Evolutionary conservation across 129 eudicot species (phyloP), one percentile per base, ranked within the genome.

Genomic region (Helianthus tuberosus): DNA sequence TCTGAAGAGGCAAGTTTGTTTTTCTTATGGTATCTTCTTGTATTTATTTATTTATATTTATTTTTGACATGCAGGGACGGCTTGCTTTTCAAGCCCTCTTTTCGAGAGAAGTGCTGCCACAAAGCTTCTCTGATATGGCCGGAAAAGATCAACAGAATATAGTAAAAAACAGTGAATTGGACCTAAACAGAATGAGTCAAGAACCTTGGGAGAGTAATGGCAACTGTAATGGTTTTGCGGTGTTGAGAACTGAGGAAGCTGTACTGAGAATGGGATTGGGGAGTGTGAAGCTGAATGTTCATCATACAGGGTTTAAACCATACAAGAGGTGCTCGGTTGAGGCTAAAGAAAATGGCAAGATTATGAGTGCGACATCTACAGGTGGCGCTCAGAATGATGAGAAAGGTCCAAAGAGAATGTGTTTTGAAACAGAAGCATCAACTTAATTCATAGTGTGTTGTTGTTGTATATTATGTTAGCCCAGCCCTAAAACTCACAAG

Each of bases 291-390:
- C 76, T 84, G 16, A 83, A 78, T 79, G 69, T 81, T 16, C 80
- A 83, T 17, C 87, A 85, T 73, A 90, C 96, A 55, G 98, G 98
- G 36, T 93, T 93, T 69, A 93, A 88, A 82, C 97, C 98, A 59
- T 90, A 94, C 85, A 90, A 88, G 74, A 83, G 97, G 76, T 94
- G 97, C 83, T 88, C 98, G 20, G 39, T 86, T 53, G 98, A 94
- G 83, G 96, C 96, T 50, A 90, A 89, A 53, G 96, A 88, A 68
- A 76, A 75, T 59, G n/a, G 6, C 67, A 77, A 78, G 78, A 66
- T 79, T 53, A 72, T 69, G 48, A 74, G 62, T 38, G 59, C 47
- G n/a, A 7, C 67, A 35, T 65, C 80, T 66, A 55, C 73, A 29
- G 66, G 81, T 62, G n/a, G 70, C 36, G 1, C 0, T 47, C 89